Base-by-base conservation (phyloP, 257 asterid genomes). In the Lavandula angustifolia region DNA sequence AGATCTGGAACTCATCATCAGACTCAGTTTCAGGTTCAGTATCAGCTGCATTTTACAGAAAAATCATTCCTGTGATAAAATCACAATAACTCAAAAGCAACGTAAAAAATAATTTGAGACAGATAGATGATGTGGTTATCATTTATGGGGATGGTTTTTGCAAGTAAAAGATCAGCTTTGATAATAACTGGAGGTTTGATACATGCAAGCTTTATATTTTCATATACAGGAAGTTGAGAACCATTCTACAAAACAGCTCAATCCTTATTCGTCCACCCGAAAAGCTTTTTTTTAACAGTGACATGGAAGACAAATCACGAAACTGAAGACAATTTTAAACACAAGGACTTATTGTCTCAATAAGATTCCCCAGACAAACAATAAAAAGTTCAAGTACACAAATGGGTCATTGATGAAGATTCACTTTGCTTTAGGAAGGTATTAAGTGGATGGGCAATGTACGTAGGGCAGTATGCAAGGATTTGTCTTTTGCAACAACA, bases 1-100 rank as follows among this genome's bases (percentile, higher is more conserved):
- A 94, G 71, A 94, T 87, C 84, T 94, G 97, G 79, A 92, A 87
- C 75, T 92, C 99, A 66, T 92, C 97, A 84, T 92, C 97, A 51
- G 99, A 87, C 75, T 85, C 99, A 65, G 74, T 66, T 66, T 81
- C 86, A 41, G 84, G 80, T 68, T 82, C 87, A 34, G 87, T 82
- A 67, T 87, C 97, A 58, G 82, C 99, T 94, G 84, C 84, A 84
- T 58, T 66, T 66, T 18, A 51, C 48, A 74, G 64, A 63, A 55
- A 64, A 54, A 64, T 42, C 68, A 68, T 34, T 57, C 63, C 3
- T 47, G 60, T 78, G 27, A 31, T 64, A 68, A 54, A 49, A 37
- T 22, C 57, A 62, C 34, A 38, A 53, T n/a, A 37, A 60, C 49
- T 61, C 55, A 51, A 67, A 62, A 65, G 52, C 17, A 42, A 33